A percentile compares a stretch with the other conserved stretches of the same genome.
These are phyloP conservation scores for Aschersonia sp. DNA, from an alignment of 2,329 filamentous ascomycete genomes.

Conservation along the genomic window DNA sequence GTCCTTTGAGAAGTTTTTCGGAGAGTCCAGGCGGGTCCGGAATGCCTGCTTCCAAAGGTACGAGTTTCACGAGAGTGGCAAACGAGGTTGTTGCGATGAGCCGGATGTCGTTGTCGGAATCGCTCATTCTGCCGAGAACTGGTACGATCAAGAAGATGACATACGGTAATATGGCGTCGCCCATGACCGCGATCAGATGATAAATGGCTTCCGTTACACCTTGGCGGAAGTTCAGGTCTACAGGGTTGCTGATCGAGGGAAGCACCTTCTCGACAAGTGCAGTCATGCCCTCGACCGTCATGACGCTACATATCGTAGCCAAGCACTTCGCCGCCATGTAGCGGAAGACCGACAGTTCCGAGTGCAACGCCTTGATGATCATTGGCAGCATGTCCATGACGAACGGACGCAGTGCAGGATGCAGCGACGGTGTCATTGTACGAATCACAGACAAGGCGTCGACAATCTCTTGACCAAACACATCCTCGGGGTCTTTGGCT, in stretches of 20 bases:
- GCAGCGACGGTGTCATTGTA: conserved; percentile 81
- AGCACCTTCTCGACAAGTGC: conserved; percentile 87
- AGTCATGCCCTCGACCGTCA: conserved; percentile 90
- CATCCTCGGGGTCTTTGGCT: conserved; percentile 57
- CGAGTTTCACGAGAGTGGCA: conserved; percentile 90
- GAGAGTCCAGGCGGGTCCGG: conserved; percentile 91
- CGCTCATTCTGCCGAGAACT: conserved; percentile 93
- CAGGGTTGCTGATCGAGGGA: conserved; percentile 78
- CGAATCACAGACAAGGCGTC: conserved; percentile 88
- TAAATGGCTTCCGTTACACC: conserved; percentile 93
- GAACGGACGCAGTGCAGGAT: conserved; percentile 61
- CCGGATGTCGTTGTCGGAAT: conserved; percentile 90
- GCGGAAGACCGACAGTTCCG: conserved; percentile 77
- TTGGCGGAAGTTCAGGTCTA: conserved; percentile 80
- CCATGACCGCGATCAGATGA: conserved; percentile 96
- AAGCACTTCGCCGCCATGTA: conserved; percentile 97
- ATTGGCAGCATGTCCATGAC: conserved; percentile 73
- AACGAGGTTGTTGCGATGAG: conserved; percentile 94
- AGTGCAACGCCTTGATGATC: conserved; percentile 77
- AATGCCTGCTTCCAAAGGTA: conserved; percentile 92
- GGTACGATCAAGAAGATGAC: conserved; percentile 98
- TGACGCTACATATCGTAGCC: conserved; percentile 93
- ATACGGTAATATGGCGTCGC: conserved; percentile 87
- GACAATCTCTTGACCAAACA: conserved; percentile 80
- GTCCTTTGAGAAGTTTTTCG: conserved; percentile 71